A percentile compares a stretch with the other conserved stretches of the same genome.
These are phyloP conservation scores for Nasturtium officinale DNA, from an alignment of 345 rosid genomes.

Conservation along the genomic window DNA sequence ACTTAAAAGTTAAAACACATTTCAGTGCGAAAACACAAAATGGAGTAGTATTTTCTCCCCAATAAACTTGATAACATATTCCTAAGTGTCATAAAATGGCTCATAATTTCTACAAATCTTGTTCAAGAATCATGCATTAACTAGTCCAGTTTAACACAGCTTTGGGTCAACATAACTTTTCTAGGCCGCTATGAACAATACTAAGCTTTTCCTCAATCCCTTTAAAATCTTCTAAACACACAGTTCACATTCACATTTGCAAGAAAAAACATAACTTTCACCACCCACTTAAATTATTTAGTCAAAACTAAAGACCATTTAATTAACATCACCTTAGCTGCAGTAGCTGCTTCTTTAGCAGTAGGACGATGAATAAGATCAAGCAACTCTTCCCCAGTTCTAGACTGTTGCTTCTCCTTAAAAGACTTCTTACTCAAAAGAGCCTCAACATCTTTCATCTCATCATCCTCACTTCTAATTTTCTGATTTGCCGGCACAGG, in stretches of 20 bases:
- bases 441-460: slow-evolving; percentile 83
- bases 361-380: slow-evolving; percentile 92
- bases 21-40: background rate
- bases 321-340: slow-evolving; percentile 64
- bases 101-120: background rate
- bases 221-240: background rate
- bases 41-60: background rate
- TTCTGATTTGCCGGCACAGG: slow-evolving; percentile 59
- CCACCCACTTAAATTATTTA: background rate
- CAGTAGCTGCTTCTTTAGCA: slow-evolving; percentile 90
- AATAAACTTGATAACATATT: background rate
- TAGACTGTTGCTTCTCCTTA: slow-evolving; percentile 84
- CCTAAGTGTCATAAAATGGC: background rate
- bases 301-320: background rate
- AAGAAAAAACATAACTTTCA: slow-evolving; percentile 14
- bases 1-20: background rate
- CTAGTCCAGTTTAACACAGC: background rate
- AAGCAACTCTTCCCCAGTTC: slow-evolving; percentile 90
- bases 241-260: background rate
- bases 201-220: background rate
- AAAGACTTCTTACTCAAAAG: slow-evolving; percentile 84
- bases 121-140: background rate
- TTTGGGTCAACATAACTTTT: background rate
- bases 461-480: slow-evolving; percentile 84
- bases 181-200: background rate